These are phyloP conservation scores for Nakaseomyces kungkrabaensis DNA, from an alignment of 1,139 yeast genomes.

Conservation along the genomic window DNA sequence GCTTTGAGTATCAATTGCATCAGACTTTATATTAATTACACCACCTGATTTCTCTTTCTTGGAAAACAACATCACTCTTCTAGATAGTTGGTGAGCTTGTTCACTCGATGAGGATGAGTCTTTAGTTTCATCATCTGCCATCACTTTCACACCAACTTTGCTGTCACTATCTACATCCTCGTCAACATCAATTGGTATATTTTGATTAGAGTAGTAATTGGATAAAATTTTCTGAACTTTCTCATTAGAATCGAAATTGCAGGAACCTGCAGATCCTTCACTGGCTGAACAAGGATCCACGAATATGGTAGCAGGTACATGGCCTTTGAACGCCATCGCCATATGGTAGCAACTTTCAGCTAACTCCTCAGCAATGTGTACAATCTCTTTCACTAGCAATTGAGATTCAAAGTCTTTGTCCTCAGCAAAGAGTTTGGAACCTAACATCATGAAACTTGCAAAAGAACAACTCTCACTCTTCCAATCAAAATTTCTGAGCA, in stretches of 20 bases:
- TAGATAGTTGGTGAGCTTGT: not conserved
- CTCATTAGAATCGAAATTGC: constrained; percentile 20
- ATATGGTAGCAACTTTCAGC: constrained; percentile 60
- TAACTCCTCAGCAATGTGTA: constrained; percentile 48
- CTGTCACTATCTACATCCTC: not conserved
- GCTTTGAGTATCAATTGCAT: constrained; percentile 8
- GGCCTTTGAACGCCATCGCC: constrained; percentile 30
- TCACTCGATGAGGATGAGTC: not conserved
- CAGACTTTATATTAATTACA: not conserved
- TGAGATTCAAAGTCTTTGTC: constrained; percentile 1
- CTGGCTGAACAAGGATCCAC: constrained; percentile 32
- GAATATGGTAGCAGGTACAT: constrained; percentile 37
- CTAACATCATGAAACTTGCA: constrained; percentile 65
- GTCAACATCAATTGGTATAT: not conserved
- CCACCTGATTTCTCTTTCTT: not conserved
- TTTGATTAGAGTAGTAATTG: not conserved
- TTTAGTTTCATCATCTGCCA: not conserved
- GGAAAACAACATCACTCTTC: constrained; percentile 1
- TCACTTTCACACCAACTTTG: not conserved
- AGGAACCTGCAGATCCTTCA: constrained; percentile 15
- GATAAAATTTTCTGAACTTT: constrained; percentile 9
- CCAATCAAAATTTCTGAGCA: constrained; percentile 27
- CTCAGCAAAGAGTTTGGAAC: constrained; percentile 45
- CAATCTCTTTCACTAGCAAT: constrained; percentile 35
- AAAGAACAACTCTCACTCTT: constrained; percentile 63